These are phyloP conservation scores for Chaetomium strumarium DNA, from an alignment of 2,329 filamentous ascomycete species.

Conservation along the genomic window DNA sequence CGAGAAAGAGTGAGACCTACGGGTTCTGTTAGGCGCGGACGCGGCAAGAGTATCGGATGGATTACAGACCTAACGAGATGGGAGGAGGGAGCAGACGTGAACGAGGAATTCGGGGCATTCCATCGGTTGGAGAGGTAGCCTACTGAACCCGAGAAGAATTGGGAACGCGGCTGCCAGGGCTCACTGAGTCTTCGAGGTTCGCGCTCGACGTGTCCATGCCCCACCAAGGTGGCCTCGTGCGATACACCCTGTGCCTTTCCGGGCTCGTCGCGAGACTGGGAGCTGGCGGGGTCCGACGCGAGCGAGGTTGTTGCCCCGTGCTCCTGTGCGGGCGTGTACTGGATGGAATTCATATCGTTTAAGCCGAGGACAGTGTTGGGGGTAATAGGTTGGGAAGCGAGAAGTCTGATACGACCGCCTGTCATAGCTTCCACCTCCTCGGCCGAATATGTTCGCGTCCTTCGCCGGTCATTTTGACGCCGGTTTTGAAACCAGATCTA, in stretches of 20 bases:
- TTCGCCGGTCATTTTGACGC: conserved; percentile 85
- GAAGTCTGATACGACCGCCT: conserved; percentile 48
- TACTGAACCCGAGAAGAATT: conserved; percentile 39
- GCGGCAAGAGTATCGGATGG: background rate
- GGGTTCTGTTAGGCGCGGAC: conserved; percentile 11
- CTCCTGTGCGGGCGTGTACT: conserved; percentile 12
- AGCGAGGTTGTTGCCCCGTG: conserved; percentile 6
- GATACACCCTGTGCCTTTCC: conserved; percentile 5
- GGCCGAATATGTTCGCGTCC: conserved; percentile 74
- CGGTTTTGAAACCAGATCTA: conserved; percentile 98
- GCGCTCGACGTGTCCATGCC: conserved; percentile 6
- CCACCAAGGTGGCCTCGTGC: background rate
- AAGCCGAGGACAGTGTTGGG: conserved; percentile 26
- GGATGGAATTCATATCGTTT: conserved; percentile 7
- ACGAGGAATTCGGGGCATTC: conserved; percentile 48
- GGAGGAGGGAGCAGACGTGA: conserved; percentile 47
- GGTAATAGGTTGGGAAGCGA: conserved; percentile 41
- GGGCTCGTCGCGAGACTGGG: conserved; percentile 15
- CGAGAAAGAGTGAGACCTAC: conserved; percentile 40
- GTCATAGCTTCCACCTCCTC: conserved; percentile 65
- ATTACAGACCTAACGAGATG: conserved; percentile 39
- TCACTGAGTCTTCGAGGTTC: background rate
- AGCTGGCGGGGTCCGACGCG: conserved; percentile 9
- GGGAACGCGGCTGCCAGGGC: conserved; percentile 27
- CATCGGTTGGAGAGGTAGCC: conserved; percentile 53